A percentile compares a stretch with the other conserved stretches of the same genome.
Conservation (phyloP, 371 early-diverging fungal species). For the Thermomucor indicae-seudaticae region DNA sequence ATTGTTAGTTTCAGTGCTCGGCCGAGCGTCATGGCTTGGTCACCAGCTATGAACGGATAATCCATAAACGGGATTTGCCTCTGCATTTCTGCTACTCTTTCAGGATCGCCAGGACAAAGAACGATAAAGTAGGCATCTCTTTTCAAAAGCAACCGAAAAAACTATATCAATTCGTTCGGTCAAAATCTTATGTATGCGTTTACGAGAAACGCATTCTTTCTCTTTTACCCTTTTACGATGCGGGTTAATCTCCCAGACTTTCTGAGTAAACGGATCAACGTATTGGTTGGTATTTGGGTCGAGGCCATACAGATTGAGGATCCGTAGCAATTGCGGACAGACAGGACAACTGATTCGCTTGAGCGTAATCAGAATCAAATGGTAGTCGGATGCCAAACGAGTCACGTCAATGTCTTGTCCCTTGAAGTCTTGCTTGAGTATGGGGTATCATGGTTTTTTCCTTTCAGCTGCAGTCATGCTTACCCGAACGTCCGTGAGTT, state of each 20-base stretch:
- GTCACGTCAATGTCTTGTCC: constrained; percentile 23
- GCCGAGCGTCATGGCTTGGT: constrained; percentile 23
- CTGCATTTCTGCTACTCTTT: constrained; percentile 23
- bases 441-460: neutral
- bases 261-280: constrained; percentile 28
- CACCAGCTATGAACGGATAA: constrained; percentile 37
- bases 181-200: neutral
- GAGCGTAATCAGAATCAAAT: constrained; percentile 31
- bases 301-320: constrained; percentile 38
- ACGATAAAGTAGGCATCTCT: constrained; percentile 39
- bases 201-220: neutral
- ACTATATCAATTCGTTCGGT: constrained; percentile 12
- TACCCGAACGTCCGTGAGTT: constrained; percentile 31
- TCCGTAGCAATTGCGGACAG: constrained; percentile 31
- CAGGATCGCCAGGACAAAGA: constrained; percentile 32
- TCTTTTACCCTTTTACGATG: constrained; percentile 19
- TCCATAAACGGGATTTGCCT: constrained; percentile 18
- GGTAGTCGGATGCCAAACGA: constrained; percentile 19
- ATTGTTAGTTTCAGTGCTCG: constrained; percentile 25
- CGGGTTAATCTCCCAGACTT: constrained; percentile 13
- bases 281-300: constrained; percentile 15
- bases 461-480: neutral
- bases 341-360: constrained; percentile 27
- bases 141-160: constrained; percentile 25
- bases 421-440: constrained; percentile 8